A percentile compares a stretch with the other conserved stretches of the same genome.
phyloP scores from a whole-genome alignment of 805 yeast species.

The Priceomyces carsonii region DNA sequence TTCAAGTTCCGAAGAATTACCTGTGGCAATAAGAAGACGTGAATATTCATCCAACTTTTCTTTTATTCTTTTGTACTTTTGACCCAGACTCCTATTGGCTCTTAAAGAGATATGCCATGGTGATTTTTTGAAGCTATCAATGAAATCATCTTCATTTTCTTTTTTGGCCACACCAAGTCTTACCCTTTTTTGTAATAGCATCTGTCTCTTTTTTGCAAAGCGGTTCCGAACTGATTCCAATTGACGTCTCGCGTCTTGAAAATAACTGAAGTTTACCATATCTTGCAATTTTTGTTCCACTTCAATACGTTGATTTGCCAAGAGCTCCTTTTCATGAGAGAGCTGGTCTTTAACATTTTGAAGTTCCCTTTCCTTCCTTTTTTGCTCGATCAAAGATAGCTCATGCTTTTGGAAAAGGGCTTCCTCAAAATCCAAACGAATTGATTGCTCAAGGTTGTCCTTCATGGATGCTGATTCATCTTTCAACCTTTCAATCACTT shows the following conservation, averaged over 20 bases:
- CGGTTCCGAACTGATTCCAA: not conserved
- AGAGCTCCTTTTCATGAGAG: slow-evolving; percentile 3
- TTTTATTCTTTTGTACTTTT: slow-evolving; percentile 3
- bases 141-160: slow-evolving; percentile 9
- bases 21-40: slow-evolving; percentile 6
- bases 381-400: slow-evolving; percentile 7
- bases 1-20: slow-evolving; percentile 3
- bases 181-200: slow-evolving; percentile 7
- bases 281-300: slow-evolving; percentile 4
- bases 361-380: slow-evolving; percentile 10
- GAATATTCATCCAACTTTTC: slow-evolving; percentile 12
- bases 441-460: slow-evolving; percentile 7
- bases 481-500: slow-evolving; percentile 3
- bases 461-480: slow-evolving; percentile 1
- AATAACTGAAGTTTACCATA: not conserved
- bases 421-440: slow-evolving; percentile 9
- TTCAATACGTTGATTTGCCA: slow-evolving; percentile 1
- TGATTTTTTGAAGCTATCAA: slow-evolving; percentile 3
- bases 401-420: slow-evolving; percentile 7
- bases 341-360: slow-evolving; percentile 4
- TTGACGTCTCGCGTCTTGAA: slow-evolving; percentile 3
- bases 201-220: slow-evolving; percentile 3
- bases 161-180: slow-evolving; percentile 8
- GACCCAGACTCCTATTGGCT: slow-evolving; percentile 1
- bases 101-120: not conserved